phyloP scores from a whole-genome alignment of 495 filamentous ascomycete genomes.

The Podospora pseudoanserina region DNA sequence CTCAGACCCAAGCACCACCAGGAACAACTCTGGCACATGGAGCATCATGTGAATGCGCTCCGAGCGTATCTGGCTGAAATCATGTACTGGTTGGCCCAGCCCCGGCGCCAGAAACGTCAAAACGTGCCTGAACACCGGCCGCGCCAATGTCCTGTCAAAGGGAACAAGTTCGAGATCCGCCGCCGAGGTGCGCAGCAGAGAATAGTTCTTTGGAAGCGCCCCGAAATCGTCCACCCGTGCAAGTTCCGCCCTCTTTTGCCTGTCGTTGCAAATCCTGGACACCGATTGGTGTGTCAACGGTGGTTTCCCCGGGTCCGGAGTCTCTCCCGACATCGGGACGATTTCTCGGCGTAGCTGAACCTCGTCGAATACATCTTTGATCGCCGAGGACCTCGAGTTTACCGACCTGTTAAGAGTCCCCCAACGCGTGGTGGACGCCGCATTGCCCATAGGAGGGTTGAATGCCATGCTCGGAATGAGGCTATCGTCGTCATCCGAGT shows the following conservation, averaged over 20 bases:
- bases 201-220: conserved; percentile 20
- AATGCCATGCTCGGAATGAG: background rate
- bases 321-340: conserved; percentile 27
- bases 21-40: conserved; percentile 71
- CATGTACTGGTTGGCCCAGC: conserved; percentile 4
- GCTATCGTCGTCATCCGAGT: background rate
- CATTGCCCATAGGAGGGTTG: background rate
- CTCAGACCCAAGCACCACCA: conserved; percentile 70
- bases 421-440: conserved; percentile 6
- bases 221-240: conserved; percentile 4
- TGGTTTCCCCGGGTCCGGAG: background rate
- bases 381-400: background rate
- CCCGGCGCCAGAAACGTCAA: conserved; percentile 34
- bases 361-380: conserved; percentile 18
- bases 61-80: conserved; percentile 37
- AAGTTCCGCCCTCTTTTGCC: conserved; percentile 1
- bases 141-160: conserved; percentile 36
- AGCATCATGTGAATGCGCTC: conserved; percentile 75
- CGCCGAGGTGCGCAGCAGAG: conserved; percentile 57
- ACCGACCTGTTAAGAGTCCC: background rate
- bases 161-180: conserved; percentile 56
- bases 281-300: background rate
- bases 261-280: background rate
- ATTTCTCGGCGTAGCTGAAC: conserved; percentile 23
- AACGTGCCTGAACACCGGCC: conserved; percentile 43